Base-by-base conservation (phyloP, 495 filamentous ascomycete genomes). In the Daldinia decipiens region DNA sequence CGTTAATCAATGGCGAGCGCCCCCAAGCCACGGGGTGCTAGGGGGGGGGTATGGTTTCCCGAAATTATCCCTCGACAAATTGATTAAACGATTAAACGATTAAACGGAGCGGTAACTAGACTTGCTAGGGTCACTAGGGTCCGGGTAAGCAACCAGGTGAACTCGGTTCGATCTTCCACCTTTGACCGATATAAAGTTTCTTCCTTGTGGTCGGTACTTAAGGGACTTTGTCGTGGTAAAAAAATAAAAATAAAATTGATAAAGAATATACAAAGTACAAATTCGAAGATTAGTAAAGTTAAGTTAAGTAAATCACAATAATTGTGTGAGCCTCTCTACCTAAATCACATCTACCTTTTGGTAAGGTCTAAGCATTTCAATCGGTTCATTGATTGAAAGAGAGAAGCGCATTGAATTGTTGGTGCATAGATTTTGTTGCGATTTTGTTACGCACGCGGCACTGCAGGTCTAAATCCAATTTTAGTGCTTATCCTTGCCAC, bases 21-120 rank as follows among this genome's bases (percentile, higher is more conserved):
- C 52, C 59, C 53, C 27, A 59, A 63, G 59, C 55, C 67, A 70
- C 60, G 47, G 19, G 45, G 34, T 34, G 32, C 32, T 34, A 7
- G 7, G 31, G 8, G 31, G 7, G 32, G 9, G 8, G 2, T n/a
- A n/a, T n/a, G n/a, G n/a, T n/a, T n/a, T n/a, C n/a, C 60, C 32
- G 60, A 64, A 69, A 65, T 71, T 71, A 66, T 71, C 62, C 68
- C 68, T 71, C 52, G 62, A 39, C 7, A 61, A 69, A 51, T 47
- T 65, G 29, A 65, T 47, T 12, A 27, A 56, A 55, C 61, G 29
- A n/a, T n/a, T n/a, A n/a, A n/a, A n/a, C n/a, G 29, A 65, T 47
- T 12, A 27, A 56, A 55, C 61, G 29, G 39, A 29, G 31, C 59
- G 59, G 59, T 53, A 38, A 39, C 54, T 38, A 55, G 6, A 32